phyloP scores from a whole-genome alignment of 495 filamentous ascomycete species.

The Penicillium daleae region DNA sequence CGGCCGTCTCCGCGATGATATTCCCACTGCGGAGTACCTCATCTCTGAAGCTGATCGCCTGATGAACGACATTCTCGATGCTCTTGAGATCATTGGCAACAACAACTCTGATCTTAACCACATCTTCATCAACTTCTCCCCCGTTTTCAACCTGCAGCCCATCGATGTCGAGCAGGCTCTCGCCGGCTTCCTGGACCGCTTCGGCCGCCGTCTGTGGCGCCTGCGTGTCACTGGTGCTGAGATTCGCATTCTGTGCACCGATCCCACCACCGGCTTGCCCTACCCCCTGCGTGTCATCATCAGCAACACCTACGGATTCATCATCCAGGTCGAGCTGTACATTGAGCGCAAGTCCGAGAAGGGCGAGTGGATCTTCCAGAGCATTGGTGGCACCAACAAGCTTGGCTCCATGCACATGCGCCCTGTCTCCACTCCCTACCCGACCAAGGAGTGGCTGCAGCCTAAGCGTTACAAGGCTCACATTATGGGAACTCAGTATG shows the following conservation, averaged over 20 bases:
- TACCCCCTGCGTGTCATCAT: constrained; percentile 96
- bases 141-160: constrained; percentile 89
- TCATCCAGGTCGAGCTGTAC: constrained; percentile 97
- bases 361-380: constrained; percentile 96
- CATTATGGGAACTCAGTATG: constrained; percentile 98
- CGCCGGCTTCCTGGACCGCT: constrained; percentile 93
- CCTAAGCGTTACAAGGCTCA: constrained; percentile 99
- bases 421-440: constrained; percentile 88
- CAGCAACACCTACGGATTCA: constrained; percentile 98
- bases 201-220: constrained; percentile 93
- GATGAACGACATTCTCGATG: constrained; percentile 97
- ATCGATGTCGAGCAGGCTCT: constrained; percentile 92
- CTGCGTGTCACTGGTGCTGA: constrained; percentile 96
- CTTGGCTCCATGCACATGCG: constrained; percentile 94
- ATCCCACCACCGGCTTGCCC: constrained; percentile 78
- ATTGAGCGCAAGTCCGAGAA: constrained; percentile 97
- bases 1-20: constrained; percentile 92
- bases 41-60: constrained; percentile 96
- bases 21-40: constrained; percentile 95
- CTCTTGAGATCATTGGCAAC: constrained; percentile 96
- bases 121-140: constrained; percentile 99
- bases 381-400: constrained; percentile 92
- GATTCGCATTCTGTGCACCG: constrained; percentile 97
- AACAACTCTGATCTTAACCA: constrained; percentile 99
- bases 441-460: constrained; percentile 97